Conservation (phyloP, 73 alveolate species). For the Paramecium octaurelia region DNA sequence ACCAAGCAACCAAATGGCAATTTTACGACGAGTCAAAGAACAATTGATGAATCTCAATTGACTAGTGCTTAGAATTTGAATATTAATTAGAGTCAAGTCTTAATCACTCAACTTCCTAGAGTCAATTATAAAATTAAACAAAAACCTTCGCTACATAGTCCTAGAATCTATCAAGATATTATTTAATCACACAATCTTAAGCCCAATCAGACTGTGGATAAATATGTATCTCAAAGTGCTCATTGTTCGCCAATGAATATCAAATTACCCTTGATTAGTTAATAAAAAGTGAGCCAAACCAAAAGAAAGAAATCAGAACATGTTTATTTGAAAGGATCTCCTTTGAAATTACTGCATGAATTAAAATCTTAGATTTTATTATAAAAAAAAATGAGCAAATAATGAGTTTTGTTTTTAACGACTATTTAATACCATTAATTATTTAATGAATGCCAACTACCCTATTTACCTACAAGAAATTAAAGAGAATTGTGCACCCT, state of each 20-base stretch:
- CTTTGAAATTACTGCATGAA: slow-evolving; percentile 14
- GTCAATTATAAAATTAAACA: neutral
- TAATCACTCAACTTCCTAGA: neutral
- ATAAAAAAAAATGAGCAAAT: slow-evolving; percentile 26
- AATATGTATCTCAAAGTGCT: neutral
- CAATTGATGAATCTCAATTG: neutral
- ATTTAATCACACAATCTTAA: neutral
- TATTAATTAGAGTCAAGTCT: neutral
- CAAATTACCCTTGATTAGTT: neutral
- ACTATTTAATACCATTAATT: slow-evolving; percentile 1
- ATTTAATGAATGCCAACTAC: slow-evolving; percentile 6
- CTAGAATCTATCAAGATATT: neutral
- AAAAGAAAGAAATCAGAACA: neutral
- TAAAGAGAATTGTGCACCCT: slow-evolving; percentile 24
- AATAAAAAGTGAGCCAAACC: neutral
- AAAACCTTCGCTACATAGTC: neutral
- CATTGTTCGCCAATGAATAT: neutral
- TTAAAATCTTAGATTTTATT: slow-evolving; percentile 22
- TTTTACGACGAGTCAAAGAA: neutral
- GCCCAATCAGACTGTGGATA: neutral
- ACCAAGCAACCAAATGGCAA: neutral
- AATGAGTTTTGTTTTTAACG: slow-evolving; percentile 15
- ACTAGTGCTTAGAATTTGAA: neutral
- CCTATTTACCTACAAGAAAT: slow-evolving; percentile 2
- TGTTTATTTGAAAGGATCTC: neutral